Base-by-base conservation (phyloP, 23 red algal species). In the Gracilaria vermiculophylla region DNA sequence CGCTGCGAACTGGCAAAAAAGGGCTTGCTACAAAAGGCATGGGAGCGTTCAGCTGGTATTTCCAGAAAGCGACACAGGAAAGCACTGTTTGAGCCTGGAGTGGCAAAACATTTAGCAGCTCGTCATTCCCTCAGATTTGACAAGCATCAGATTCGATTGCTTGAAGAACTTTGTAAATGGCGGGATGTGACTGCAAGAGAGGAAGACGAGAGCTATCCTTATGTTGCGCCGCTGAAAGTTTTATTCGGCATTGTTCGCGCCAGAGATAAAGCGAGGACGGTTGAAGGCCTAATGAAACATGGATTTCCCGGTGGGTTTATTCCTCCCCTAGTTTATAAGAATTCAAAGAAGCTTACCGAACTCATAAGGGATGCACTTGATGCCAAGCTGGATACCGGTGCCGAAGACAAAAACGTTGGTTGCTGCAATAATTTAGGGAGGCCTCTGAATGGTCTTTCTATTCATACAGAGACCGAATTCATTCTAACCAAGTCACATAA, bases 141-240 rank as follows among this genome's bases (percentile, higher is more conserved):
- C 47, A 43, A 64, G 14, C 71, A 79, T 49, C 82, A 87, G 67
- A 76, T 82, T 52, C 77, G 74, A 27, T 34, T 95, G 15, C 71
- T 99, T 11, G 56, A 66, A n/a, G 92, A 87, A 48, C 34, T 99
- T 7, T 88, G 77, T 31, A 41, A 58, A 17, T 99, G 97, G 97
- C 76, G 97, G 19, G 97, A 99, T 54, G 45, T 31, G 27, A 94
- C 71, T 41, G 97, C 93, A 44, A 47, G 97, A 37, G 69, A 82
- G 28, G 97, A 95, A 62, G 97, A 99, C 77, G 97, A 99, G 74
- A 96, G 89, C 24, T 61, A 87, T 19, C 47, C 51, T 0, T 99
- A 90, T 82, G 97, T 99, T 43, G 58, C 88, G 7, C 91, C 95
- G 5, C 41, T 91, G 16, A 67, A 69, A 23, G 56, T 69, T 2